These are phyloP conservation scores for Phytophthora nicotianae DNA, from an alignment of 352 stramenopile species.

Conservation along the genomic window DNA sequence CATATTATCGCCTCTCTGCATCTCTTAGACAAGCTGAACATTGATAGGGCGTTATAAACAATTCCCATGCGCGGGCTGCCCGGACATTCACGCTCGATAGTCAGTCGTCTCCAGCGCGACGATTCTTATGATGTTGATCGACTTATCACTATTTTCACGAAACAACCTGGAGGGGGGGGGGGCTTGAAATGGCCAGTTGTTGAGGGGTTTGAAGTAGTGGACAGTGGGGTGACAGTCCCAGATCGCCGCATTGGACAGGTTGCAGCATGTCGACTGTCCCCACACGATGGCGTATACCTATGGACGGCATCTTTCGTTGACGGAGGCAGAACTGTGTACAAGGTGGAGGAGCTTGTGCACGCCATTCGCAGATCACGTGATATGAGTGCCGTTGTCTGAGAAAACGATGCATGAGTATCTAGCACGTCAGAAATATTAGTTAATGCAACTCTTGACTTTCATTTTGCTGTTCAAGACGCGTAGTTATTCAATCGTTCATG, in stretches of 20 bases:
- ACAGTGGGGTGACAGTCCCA: not conserved
- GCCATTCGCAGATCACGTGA: constrained; percentile 3
- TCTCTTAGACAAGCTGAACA: not conserved
- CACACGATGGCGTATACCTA: constrained; percentile 4
- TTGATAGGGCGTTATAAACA: not conserved
- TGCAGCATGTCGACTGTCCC: constrained; percentile 8
- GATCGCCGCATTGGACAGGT: constrained; percentile 8
- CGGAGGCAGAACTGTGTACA: not conserved
- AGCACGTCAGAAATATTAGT: too few relatives aligned
- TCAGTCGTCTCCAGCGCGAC: not conserved
- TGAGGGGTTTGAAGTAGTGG: constrained; percentile 3
- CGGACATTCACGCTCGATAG: not conserved
- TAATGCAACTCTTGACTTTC: too few relatives aligned
- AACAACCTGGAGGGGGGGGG: not conserved
- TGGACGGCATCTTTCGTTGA: constrained; percentile 11
- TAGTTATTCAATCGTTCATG: too few relatives aligned
- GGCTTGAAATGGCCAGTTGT: constrained; percentile 8
- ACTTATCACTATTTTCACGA: constrained; percentile 4
- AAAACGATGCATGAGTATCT: too few relatives aligned
- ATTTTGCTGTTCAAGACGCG: too few relatives aligned
- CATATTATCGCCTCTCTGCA: constrained; percentile 6
- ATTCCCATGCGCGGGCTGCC: not conserved
- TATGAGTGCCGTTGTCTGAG: not conserved
- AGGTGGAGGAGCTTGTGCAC: constrained; percentile 7
- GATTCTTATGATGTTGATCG: not conserved